Conservation (phyloP, 805 yeast species). For the Wickerhamomyces rabaulensis region DNA sequence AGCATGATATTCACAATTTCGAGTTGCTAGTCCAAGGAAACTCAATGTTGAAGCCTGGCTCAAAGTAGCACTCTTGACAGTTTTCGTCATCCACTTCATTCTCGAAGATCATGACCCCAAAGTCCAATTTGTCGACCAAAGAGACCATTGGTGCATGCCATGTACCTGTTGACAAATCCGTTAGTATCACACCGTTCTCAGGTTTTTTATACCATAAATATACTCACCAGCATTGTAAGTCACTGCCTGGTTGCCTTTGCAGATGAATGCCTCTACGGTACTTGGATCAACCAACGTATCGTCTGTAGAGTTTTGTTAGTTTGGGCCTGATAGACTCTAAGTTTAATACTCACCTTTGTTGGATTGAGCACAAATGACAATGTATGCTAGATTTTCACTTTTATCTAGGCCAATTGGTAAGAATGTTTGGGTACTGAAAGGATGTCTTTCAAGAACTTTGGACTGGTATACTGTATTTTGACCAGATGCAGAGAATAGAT, state of each 20-base stretch:
- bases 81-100: conserved; percentile 76
- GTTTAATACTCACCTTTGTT: conserved; percentile 23
- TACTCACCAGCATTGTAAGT: conserved; percentile 63
- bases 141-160: conserved; percentile 99
- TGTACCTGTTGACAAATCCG: conserved; percentile 33
- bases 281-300: conserved; percentile 41
- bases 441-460: conserved; percentile 85
- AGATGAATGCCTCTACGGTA: conserved; percentile 60
- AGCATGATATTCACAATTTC: conserved; percentile 50
- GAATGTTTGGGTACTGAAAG: conserved; percentile 83
- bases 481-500: conserved; percentile 28
- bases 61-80: conserved; percentile 72
- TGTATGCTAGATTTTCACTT: conserved; percentile 42
- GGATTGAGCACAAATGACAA: conserved; percentile 74
- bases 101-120: conserved; percentile 85
- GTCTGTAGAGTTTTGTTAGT: not conserved
- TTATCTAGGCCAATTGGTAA: conserved; percentile 79
- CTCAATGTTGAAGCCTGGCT: conserved; percentile 45
- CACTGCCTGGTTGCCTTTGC: conserved; percentile 81
- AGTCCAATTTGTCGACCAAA: conserved; percentile 62
- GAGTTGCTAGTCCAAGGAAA: conserved; percentile 22
- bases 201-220: no score
- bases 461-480: conserved; percentile 15
- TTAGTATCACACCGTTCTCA: not conserved
- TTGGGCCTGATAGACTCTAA: conserved; percentile 32